These are phyloP conservation scores for Leptographium lundbergii DNA, from an alignment of 2,329 filamentous ascomycete species.

Conservation along the genomic window DNA sequence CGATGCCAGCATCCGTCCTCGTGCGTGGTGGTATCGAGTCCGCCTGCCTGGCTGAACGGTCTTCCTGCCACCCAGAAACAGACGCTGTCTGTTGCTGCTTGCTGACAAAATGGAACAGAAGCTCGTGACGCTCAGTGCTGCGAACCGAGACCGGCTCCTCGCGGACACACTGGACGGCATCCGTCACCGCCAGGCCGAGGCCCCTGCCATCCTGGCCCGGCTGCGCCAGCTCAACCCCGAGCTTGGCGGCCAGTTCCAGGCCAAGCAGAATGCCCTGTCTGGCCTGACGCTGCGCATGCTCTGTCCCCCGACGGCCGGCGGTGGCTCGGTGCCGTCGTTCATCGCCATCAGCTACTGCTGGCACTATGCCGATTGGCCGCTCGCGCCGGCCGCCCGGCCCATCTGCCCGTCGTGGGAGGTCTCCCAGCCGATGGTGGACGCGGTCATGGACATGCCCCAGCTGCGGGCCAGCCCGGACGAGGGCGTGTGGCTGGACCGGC, in stretches of 20 bases:
- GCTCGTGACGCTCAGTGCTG: background rate
- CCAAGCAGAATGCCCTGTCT: constrained; percentile 9
- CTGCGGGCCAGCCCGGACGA: constrained; percentile 5
- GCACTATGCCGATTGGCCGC: constrained; percentile 13
- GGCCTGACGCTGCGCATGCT: constrained; percentile 12
- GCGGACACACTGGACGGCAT: background rate
- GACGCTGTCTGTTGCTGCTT: background rate
- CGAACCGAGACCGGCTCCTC: background rate
- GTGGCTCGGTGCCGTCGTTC: constrained; percentile 6
- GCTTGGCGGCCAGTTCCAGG: constrained; percentile 7
- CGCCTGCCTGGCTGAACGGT: background rate
- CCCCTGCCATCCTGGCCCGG: constrained; percentile 7
- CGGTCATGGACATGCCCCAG: constrained; percentile 7
- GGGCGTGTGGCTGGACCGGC: constrained; percentile 20
- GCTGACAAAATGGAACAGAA: background rate
- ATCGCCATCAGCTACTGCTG: constrained; percentile 16
- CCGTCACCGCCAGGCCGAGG: background rate
- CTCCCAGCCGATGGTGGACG: constrained; percentile 14
- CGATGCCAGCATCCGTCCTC: background rate
- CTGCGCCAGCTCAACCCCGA: constrained; percentile 11
- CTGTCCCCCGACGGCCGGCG: background rate
- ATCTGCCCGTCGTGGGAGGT: constrained; percentile 11
- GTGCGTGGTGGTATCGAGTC: background rate
- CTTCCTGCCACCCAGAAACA: no score
- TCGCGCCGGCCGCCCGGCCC: constrained; percentile 8